Evolutionary conservation across 345 rosid species (phyloP).

Genomic region (Ricinus communis): DNA sequence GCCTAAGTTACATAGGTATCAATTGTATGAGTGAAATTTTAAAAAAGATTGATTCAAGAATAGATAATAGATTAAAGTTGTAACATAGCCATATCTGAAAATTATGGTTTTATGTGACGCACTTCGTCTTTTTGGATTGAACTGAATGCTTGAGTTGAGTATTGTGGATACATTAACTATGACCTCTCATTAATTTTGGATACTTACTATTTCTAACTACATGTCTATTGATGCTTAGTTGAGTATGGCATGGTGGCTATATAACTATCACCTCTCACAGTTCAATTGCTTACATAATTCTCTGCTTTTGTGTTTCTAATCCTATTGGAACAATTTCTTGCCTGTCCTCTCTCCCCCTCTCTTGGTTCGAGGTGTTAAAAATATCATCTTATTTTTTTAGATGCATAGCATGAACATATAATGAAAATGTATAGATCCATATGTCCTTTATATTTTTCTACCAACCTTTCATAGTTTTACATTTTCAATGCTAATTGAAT

Average conservation of each 20-base stretch:
- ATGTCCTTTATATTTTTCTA: not conserved
- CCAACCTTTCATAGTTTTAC: not conserved
- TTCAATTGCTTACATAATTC: not conserved
- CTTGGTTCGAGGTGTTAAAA: not conserved
- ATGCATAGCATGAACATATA: slow-evolving; percentile 3
- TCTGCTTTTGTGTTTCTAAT: not conserved
- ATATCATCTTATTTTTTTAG: not conserved
- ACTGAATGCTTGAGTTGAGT: too few species aligned
- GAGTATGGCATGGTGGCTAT: not conserved
- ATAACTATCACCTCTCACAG: not conserved
- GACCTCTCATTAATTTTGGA: too few species aligned
- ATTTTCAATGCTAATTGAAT: slow-evolving; percentile 10
- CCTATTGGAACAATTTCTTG: not conserved
- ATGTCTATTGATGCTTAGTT: not conserved
- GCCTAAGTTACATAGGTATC: not conserved
- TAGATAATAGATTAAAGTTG: not conserved
- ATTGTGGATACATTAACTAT: too few species aligned
- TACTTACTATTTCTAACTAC: not conserved
- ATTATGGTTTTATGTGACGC: too few species aligned
- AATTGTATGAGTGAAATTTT: too few species aligned
- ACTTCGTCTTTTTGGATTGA: too few species aligned
- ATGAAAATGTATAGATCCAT: not conserved
- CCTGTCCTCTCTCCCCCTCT: not conserved
- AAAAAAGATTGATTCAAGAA: not conserved
- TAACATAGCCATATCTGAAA: not conserved